phyloP scores from a whole-genome alignment of 2,329 filamentous ascomycete species.

The Neonectria hederae region DNA sequence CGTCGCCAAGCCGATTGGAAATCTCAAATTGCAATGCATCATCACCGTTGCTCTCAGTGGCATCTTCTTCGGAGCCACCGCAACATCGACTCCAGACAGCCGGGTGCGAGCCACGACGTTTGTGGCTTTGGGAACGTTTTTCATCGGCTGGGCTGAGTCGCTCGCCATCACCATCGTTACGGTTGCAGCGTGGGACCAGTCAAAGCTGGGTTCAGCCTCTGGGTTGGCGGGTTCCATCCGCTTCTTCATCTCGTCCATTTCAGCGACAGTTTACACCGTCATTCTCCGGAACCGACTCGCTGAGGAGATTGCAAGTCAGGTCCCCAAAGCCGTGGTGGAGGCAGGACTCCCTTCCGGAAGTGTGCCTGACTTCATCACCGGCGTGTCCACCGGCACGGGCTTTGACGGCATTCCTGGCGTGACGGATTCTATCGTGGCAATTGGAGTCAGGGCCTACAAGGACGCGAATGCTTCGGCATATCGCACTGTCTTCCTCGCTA shows the following conservation, averaged over 20 bases:
- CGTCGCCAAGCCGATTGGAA: slow-evolving; percentile 40
- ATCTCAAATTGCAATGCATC: slow-evolving; percentile 48
- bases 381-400: slow-evolving; percentile 40
- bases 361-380: slow-evolving; percentile 47
- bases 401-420: slow-evolving; percentile 45
- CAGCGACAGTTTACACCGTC: slow-evolving; percentile 47
- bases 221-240: slow-evolving; percentile 50
- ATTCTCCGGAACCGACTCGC: slow-evolving; percentile 47
- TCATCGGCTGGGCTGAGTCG: slow-evolving; percentile 49
- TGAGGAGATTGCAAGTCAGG: slow-evolving; percentile 42
- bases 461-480: slow-evolving; percentile 48
- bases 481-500: slow-evolving; percentile 47
- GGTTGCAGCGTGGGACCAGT: slow-evolving; percentile 47
- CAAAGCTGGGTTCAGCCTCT: slow-evolving; percentile 47
- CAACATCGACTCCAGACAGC: slow-evolving; percentile 43
- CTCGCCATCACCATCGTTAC: slow-evolving; percentile 48
- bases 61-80: slow-evolving; percentile 45
- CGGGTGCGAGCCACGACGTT: slow-evolving; percentile 40
- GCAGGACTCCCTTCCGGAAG: slow-evolving; percentile 50
- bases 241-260: slow-evolving; percentile 47
- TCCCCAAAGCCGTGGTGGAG: slow-evolving; percentile 46
- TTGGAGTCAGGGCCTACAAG: slow-evolving; percentile 44
- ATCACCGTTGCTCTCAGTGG: slow-evolving; percentile 40
- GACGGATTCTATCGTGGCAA: slow-evolving; percentile 43
- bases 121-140: slow-evolving; percentile 46